Base-by-base conservation (phyloP, 176 grass and related monocot species). In the Paspalum vaginatum region DNA sequence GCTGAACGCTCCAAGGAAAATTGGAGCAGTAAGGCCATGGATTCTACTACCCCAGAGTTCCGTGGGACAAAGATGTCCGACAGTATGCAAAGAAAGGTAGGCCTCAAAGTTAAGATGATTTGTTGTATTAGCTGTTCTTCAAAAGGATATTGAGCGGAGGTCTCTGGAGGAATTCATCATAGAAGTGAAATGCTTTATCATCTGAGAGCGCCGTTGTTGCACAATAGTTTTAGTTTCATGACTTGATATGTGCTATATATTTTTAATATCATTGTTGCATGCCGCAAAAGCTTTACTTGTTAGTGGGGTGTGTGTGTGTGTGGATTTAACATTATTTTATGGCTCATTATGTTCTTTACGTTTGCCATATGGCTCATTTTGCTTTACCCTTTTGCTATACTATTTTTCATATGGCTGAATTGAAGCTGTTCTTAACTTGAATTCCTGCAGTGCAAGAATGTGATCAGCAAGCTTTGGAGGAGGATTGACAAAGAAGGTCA, bases 391-490 rank as follows among this genome's bases (percentile, higher is more conserved):
- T 76, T 56, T 72, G 52, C n/a, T 53, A 11, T 11, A 81, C 84
- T 67, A 16, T 49, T 16, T 39, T 16, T 37, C 0, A 3, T 20
- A 44, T 83, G 32, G 5, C 25, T 90, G 41, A 66, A 18, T 40
- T 46, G 51, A 63, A 47, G 9, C 25, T 70, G 41, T 50, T 77
- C 55, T 85, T 17, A 56, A 72, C 53, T 43, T 61, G 26, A 75
- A 87, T 65, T 32, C 20, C 16, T 86, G 84, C 65, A 99, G 97
- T 99, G 97, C 75, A 99, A 99, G 93, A 93, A 99, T 89, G 97
- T 99, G 13, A 95, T 95, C 81, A 99, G 89, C 93, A 95, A 99
- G 84, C 88, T 99, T 61, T 94, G 93, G 86, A 95, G 89, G 74
- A 91, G 90, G 83, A 95, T 99, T 21, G 84, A 95, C 46, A 95